Evolutionary conservation across 1,139 yeast species (phyloP).

Genomic region (Yamadazyma taylorii): DNA sequence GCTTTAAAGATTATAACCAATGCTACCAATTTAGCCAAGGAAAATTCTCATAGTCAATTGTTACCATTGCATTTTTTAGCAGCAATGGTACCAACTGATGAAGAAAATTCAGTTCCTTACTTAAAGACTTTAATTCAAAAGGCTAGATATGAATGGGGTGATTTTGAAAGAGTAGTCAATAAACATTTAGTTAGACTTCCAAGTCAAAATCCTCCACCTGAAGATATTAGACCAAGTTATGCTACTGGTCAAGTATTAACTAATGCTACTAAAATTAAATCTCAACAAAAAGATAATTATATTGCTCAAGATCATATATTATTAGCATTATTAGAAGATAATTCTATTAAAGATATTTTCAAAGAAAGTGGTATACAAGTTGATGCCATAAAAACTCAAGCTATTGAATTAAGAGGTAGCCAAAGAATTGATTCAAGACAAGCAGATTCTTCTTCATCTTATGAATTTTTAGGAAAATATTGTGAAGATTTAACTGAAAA

Average conservation of each 20-base stretch:
- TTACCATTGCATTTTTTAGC: slow-evolving; percentile 87
- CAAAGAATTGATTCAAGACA: slow-evolving; percentile 91
- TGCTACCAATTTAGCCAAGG: slow-evolving; percentile 81
- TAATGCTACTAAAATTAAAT: slow-evolving; percentile 71
- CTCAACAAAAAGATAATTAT: slow-evolving; percentile 86
- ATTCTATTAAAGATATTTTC: slow-evolving; percentile 66
- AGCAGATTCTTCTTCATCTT: slow-evolving; percentile 85
- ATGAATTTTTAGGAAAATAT: slow-evolving; percentile 83
- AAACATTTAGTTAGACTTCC: slow-evolving; percentile 81
- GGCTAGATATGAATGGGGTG: slow-evolving; percentile 85
- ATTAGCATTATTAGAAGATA: slow-evolving; percentile 80
- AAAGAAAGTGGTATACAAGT: slow-evolving; percentile 70
- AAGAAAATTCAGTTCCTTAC: slow-evolving; percentile 69
- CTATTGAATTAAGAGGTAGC: slow-evolving; percentile 84
- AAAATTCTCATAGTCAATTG: slow-evolving; percentile 80
- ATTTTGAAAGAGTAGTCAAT: slow-evolving; percentile 77
- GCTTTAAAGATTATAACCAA: slow-evolving; percentile 78
- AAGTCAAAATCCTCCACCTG: slow-evolving; percentile 84
- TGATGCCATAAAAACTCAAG: slow-evolving; percentile 75
- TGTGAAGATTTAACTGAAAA: slow-evolving; percentile 91
- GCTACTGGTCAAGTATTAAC: slow-evolving; percentile 69
- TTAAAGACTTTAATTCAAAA: slow-evolving; percentile 83
- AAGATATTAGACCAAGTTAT: slow-evolving; percentile 67
- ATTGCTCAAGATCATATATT: slow-evolving; percentile 94
- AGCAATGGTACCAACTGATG: slow-evolving; percentile 79